Evolutionary conservation across 495 filamentous ascomycete species (phyloP).

Genomic region (Niebla homalea): DNA sequence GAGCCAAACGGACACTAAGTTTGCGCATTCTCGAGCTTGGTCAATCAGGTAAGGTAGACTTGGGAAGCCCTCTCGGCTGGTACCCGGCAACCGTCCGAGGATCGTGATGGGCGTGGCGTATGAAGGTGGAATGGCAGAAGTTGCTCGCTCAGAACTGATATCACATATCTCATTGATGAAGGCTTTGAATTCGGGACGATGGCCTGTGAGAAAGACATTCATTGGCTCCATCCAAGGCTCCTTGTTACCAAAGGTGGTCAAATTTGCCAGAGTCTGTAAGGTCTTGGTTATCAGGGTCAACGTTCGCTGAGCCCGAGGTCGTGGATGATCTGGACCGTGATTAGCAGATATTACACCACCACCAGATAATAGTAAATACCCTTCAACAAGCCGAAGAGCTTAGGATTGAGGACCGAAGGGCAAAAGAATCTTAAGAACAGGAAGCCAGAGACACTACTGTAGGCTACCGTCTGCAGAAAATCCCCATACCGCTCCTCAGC

Average conservation of each 20-base stretch:
- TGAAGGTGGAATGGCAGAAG: slow-evolving; percentile 58
- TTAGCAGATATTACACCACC: slow-evolving; percentile 2
- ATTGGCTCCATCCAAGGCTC: slow-evolving; percentile 99
- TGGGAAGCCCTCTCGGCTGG: slow-evolving; percentile 85
- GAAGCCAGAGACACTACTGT: slow-evolving; percentile 94
- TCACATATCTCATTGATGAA: slow-evolving; percentile 80
- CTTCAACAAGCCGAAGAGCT: slow-evolving; percentile 84
- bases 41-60: slow-evolving; percentile 92
- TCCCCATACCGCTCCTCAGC: slow-evolving; percentile 97
- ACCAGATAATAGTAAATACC: slow-evolving; percentile 28
- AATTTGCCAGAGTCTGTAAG: slow-evolving; percentile 87
- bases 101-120: slow-evolving; percentile 93
- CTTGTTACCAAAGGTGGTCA: slow-evolving; percentile 86
- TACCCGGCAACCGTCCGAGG: slow-evolving; percentile 64
- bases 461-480: slow-evolving; percentile 79
- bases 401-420: slow-evolving; percentile 90
- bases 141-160: slow-evolving; percentile 56
- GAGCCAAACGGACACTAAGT: slow-evolving; percentile 81
- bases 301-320: slow-evolving; percentile 74
- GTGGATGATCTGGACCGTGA: slow-evolving; percentile 57
- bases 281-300: slow-evolving; percentile 90
- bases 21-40: slow-evolving; percentile 73
- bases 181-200: slow-evolving; percentile 56
- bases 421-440: slow-evolving; percentile 94
- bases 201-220: slow-evolving; percentile 51